These are phyloP conservation scores for Murraya koenigii DNA, from an alignment of 345 rosid genomes.

Conservation along the genomic window DNA sequence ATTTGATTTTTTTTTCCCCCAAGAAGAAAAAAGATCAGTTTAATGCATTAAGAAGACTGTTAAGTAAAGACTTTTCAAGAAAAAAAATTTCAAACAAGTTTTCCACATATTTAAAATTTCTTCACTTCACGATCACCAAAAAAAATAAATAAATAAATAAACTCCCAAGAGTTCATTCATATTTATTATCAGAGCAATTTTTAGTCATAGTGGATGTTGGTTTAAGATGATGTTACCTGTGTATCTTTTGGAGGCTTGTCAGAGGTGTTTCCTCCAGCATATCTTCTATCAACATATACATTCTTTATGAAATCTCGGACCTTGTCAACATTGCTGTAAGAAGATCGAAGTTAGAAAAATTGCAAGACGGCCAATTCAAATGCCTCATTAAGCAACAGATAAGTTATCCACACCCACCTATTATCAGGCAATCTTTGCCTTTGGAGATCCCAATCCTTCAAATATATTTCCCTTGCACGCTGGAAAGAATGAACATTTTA, in stretches of 20 bases:
- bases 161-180: neutral
- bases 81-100: conserved; percentile 2
- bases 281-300: conserved; percentile 77
- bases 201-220: neutral
- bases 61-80: neutral
- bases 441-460: conserved; percentile 83
- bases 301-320: conserved; percentile 85
- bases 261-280: conserved; percentile 60
- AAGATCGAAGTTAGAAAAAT: conserved; percentile 15
- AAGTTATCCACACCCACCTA: conserved; percentile 71
- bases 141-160: neutral
- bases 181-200: neutral
- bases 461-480: conserved; percentile 92
- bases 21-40: neutral
- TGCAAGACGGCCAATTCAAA: conserved; percentile 4
- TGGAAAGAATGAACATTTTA: conserved; percentile 31
- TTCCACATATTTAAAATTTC: conserved; percentile 8
- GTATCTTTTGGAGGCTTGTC: conserved; percentile 74
- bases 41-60: neutral
- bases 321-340: conserved; percentile 64
- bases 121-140: conserved; percentile 4
- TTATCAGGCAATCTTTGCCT: conserved; percentile 84
- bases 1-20: neutral
- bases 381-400: neutral
- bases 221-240: conserved; percentile 48